phyloP scores from a whole-genome alignment of 371 early-diverging fungal genomes.

The Smittium culicis region DNA sequence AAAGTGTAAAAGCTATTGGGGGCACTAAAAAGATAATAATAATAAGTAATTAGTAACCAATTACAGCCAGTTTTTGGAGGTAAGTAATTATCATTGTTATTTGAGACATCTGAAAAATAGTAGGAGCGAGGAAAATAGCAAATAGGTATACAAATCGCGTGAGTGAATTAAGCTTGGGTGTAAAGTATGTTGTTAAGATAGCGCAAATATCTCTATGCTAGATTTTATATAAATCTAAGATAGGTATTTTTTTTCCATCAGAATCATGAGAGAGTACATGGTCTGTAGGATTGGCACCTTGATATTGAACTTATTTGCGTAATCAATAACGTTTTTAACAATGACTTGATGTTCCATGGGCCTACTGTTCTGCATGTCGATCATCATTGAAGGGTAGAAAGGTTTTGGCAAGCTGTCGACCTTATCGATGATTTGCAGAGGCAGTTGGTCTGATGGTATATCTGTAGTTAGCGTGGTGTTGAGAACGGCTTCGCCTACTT shows the following conservation, averaged over 20 bases:
- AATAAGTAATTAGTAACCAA: no score
- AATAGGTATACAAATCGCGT: no score
- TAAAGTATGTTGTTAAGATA: no score
- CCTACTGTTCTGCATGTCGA: conserved; percentile 22
- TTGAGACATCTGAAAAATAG: no score
- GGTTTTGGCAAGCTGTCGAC: conserved; percentile 10
- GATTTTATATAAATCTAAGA: no score
- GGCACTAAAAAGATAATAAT: no score
- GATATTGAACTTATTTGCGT: conserved; percentile 19
- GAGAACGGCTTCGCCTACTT: conserved; percentile 27
- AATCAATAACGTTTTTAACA: conserved; percentile 20
- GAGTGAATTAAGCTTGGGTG: no score
- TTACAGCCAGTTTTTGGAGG: no score
- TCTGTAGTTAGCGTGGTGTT: conserved; percentile 20
- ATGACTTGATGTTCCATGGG: conserved; percentile 35
- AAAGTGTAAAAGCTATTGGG: no score
- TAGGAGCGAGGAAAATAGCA: no score
- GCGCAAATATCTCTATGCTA: no score
- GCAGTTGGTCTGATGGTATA: conserved; percentile 5
- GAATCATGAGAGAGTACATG: conserved; percentile 19
- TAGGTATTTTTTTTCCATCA: not conserved
- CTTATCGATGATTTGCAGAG: conserved; percentile 17
- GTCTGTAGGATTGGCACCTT: conserved; percentile 25
- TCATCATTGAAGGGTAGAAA: conserved; percentile 31
- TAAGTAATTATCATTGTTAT: no score